Percentiles rank a stretch among this genome's conserved stretches.
These are phyloP conservation scores for Phytophthora podocarpi DNA, from an alignment of 352 stramenopile genomes.

Conservation along the genomic window DNA sequence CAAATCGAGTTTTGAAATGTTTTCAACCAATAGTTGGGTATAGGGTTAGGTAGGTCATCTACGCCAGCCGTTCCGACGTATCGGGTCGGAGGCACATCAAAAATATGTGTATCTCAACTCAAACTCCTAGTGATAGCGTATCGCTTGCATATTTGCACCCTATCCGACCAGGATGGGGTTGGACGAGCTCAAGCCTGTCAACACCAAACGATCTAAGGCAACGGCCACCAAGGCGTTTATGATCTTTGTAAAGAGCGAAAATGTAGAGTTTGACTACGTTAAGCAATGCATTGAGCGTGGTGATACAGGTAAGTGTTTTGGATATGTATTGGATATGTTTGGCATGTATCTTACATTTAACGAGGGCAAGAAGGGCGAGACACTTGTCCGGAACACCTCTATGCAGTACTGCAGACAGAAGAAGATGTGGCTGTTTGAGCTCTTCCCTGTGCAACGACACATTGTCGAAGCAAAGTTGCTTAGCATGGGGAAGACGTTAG, in stretches of 20 bases:
- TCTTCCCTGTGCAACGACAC: no score
- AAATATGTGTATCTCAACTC: conserved; percentile 17
- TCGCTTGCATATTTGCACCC: conserved; percentile 26
- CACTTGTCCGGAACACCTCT: no score
- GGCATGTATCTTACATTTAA: conserved; percentile 1
- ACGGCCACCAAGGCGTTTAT: conserved; percentile 11
- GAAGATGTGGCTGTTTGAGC: no score
- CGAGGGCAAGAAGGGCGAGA: not conserved
- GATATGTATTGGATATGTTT: conserved; percentile 5
- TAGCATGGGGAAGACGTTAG: no score
- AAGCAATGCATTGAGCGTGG: conserved; percentile 14
- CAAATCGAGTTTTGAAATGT: no score
- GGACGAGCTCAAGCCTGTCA: conserved; percentile 19
- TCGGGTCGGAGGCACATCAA: conserved; percentile 11
- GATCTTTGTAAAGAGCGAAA: conserved; percentile 15
- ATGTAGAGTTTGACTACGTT: conserved; percentile 22
- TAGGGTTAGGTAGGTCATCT: conserved; percentile 2
- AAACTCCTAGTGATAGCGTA: conserved; percentile 7
- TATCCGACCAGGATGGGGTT: conserved; percentile 21
- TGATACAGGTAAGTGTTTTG: conserved; percentile 14
- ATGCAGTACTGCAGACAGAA: no score
- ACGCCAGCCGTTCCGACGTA: conserved; percentile 17
- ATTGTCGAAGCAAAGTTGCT: no score
- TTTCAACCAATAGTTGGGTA: conserved; percentile 1
- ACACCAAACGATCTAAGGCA: conserved; percentile 11